Percentiles rank a stretch among this genome's conserved stretches.
Conservation (phyloP, 306 rosid species). For the Begonia loranthoides region DNA sequence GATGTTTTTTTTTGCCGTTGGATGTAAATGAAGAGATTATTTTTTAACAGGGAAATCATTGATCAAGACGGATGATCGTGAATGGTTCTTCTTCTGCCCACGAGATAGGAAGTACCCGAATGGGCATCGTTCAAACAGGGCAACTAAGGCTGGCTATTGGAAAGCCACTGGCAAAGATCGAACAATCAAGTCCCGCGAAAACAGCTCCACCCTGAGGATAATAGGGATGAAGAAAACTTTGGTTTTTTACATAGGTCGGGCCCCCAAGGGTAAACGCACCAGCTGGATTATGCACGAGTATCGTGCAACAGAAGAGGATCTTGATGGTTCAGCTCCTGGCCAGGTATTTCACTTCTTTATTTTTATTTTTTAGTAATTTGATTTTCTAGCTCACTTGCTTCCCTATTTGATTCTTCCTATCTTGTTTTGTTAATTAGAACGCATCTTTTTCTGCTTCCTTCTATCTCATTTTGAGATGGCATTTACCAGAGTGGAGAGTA, state of each 20-base stretch:
- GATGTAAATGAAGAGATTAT: no score
- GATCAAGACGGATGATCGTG: constrained; percentile 37
- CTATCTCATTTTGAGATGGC: no score
- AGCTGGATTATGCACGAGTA: constrained; percentile 20
- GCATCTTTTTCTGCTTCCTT: no score
- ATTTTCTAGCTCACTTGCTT: no score
- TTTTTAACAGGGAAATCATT: constrained; percentile 24
- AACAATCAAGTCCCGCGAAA: constrained; percentile 27
- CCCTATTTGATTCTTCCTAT: no score
- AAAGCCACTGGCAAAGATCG: constrained; percentile 52
- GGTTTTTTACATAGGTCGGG: constrained; percentile 48
- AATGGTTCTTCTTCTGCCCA: constrained; percentile 51
- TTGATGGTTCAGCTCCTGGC: constrained; percentile 30
- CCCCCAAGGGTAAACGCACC: constrained; percentile 49
- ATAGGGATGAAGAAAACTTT: constrained; percentile 51
- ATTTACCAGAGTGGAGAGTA: no score
- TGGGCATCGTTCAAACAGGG: constrained; percentile 37
- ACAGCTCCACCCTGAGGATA: constrained; percentile 17
- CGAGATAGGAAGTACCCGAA: constrained; percentile 48
- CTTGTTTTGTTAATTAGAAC: no score
- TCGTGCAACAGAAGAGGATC: constrained; percentile 32
- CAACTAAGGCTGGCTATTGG: constrained; percentile 44
- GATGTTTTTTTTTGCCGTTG: constrained; percentile 3
- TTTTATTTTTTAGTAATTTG: neutral
- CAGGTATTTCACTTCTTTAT: constrained; percentile 19